phyloP scores from a whole-genome alignment of 306 rosid species.

The Quillaja saponaria region DNA sequence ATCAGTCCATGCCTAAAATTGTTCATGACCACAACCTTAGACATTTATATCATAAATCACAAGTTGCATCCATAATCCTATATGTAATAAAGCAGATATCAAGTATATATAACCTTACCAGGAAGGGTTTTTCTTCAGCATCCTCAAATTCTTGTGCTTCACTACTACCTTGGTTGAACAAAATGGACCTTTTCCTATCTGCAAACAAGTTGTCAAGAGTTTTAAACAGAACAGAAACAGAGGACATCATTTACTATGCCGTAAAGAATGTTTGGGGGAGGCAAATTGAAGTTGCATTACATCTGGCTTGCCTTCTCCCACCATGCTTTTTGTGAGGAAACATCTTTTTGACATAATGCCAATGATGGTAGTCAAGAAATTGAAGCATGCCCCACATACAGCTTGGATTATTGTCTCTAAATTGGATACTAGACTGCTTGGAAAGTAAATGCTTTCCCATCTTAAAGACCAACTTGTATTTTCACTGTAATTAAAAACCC shows the following conservation, averaged over 20 bases:
- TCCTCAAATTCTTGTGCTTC: slow-evolving; percentile 11
- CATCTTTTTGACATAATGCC: slow-evolving; percentile 43
- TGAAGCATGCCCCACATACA: slow-evolving; percentile 45
- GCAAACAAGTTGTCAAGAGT: no score
- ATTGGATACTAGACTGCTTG: slow-evolving; percentile 30
- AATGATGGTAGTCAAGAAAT: slow-evolving; percentile 44
- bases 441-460: slow-evolving; percentile 44
- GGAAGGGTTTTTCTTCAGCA: slow-evolving; percentile 34
- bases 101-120: slow-evolving; percentile 33
- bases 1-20: slow-evolving; percentile 21
- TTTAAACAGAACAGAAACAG: no score
- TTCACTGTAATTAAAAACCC: neutral
- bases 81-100: neutral
- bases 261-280: no score
- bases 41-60: no score
- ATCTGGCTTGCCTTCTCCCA: slow-evolving; percentile 26
- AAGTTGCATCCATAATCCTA: no score
- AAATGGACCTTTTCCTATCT: no score
- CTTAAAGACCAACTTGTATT: slow-evolving; percentile 11
- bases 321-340: slow-evolving; percentile 34
- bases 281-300: slow-evolving; percentile 16
- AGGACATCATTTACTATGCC: no score
- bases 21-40: neutral
- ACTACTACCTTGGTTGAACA: neutral
- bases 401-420: slow-evolving; percentile 37